These are phyloP conservation scores for Pilobolus umbonatus DNA, from an alignment of 192 early-diverging fungal genomes.

Conservation along the genomic window DNA sequence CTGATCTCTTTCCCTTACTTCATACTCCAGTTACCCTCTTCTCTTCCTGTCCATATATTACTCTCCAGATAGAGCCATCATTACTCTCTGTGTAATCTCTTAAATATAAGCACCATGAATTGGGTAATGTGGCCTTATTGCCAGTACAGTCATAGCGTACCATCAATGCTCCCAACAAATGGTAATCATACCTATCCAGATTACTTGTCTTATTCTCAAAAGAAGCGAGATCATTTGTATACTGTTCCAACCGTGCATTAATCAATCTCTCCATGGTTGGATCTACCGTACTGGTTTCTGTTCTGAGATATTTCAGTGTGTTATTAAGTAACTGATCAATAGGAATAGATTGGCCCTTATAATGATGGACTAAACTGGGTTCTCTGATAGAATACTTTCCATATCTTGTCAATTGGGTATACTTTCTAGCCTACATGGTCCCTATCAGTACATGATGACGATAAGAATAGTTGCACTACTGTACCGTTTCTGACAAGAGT, in stretches of 20 bases:
- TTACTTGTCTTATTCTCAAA: not conserved
- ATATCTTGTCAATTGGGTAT: not conserved
- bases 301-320: constrained; percentile 7
- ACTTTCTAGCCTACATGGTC: not conserved
- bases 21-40: not conserved
- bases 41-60: not conserved
- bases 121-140: not conserved
- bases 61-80: constrained; percentile 5
- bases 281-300: not conserved
- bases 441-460: not conserved
- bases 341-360: not conserved
- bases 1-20: not conserved
- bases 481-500: constrained; percentile 6
- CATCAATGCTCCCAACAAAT: constrained; percentile 10
- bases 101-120: constrained; percentile 9
- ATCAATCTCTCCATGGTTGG: not conserved
- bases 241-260: constrained; percentile 3
- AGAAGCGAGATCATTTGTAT: not conserved
- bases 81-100: constrained; percentile 5
- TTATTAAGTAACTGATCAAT: constrained; percentile 6
- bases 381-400: not conserved
- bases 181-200: not conserved
- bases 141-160: constrained; percentile 2
- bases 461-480: not conserved
- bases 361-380: not conserved